A percentile compares a stretch with the other conserved stretches of the same genome.
phyloP scores from a whole-genome alignment of 2,329 filamentous ascomycete species.

The Diaporthe velutina region DNA sequence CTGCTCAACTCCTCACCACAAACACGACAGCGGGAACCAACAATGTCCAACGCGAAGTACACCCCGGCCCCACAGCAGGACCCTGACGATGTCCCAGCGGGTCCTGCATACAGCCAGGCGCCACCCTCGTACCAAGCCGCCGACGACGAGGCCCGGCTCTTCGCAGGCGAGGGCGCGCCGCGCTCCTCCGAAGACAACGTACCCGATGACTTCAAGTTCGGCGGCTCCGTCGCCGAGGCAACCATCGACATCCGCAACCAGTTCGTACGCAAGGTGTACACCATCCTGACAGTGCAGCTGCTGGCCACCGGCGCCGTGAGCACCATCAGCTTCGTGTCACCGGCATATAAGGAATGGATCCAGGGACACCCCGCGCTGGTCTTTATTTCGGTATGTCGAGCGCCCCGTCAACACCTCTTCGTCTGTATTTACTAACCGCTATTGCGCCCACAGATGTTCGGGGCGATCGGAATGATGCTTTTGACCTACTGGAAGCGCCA shows the following conservation, averaged over 20 bases:
- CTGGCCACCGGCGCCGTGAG: conserved; percentile 85
- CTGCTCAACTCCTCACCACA: background rate
- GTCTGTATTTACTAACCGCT: conserved; percentile 24
- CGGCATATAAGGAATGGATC: conserved; percentile 86
- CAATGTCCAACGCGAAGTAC: conserved; percentile 79
- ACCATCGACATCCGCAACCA: conserved; percentile 97
- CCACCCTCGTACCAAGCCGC: conserved; percentile 58
- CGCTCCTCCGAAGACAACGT: conserved; percentile 90
- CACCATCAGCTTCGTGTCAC: conserved; percentile 87
- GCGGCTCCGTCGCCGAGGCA: conserved; percentile 91
- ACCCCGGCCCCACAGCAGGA: conserved; percentile 86
- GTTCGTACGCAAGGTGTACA: conserved; percentile 97
- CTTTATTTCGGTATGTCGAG: conserved; percentile 77
- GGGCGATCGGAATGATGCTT: conserved; percentile 85
- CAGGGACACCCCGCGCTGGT: conserved; percentile 86
- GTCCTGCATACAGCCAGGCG: conserved; percentile 80
- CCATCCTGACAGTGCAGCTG: conserved; percentile 95
- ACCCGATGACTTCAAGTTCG: conserved; percentile 99
- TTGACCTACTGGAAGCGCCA: conserved; percentile 96
- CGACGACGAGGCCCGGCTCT: conserved; percentile 67
- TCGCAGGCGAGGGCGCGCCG: conserved; percentile 70
- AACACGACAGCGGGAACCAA: conserved; percentile 3
- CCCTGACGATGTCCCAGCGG: conserved; percentile 83
- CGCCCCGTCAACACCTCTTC: background rate
- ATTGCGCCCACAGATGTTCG: conserved; percentile 70